Evolutionary conservation across 2,329 filamentous ascomycete genomes (phyloP), one percentile per base, ranked within the genome.

Genomic region (Lasiodiplodia theobromae): DNA sequence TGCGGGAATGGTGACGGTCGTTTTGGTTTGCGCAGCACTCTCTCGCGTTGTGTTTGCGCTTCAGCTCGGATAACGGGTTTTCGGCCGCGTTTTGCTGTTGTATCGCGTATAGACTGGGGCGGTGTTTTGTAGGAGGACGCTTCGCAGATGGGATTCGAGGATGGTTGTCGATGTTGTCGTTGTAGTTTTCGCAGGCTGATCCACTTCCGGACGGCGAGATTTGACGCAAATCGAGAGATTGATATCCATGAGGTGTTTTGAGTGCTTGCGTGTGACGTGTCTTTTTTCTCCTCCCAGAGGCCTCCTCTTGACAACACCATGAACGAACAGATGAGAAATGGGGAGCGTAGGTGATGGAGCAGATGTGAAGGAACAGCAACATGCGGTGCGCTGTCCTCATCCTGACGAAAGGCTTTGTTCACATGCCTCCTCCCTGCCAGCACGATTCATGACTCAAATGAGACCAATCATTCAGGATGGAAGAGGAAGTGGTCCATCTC

Each of bases 141-240:
- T 12, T 58, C 18, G 34, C 21, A 37, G 34, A 40, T 31, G 54
- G 11, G 23, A 4, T 47, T 28, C 23, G 37, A 44, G 47, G 28
- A 12, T 31, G 7, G 23, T 25, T 23, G 44, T 49, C 18, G 40
- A 51, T 60, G 57, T 38, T 40, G 37, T 58, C 5, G 56, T 51
- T 28, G 58, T 63, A 51, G 58, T 37, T 34, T n/a, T 3, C 3
- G 40, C 2, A 18, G 23, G 25, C 21, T 7, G 23, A 51, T 60
- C 37, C 25, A 21, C 10, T 23, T 25, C 40, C 8, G 53, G n/a
- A 12, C 14, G 4, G 44, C 40, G 37, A 49, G 58, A 37, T 21
- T 34, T n/a, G 40, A 63, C 25, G 58, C 58, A 63, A 47, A 51
- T 63, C 47, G 49, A 51, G 44, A 44, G 44, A 63, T 63, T 51